Base-by-base conservation (phyloP, 768 basidiomycete genomes). In the Hemileccinum rubropunctum region DNA sequence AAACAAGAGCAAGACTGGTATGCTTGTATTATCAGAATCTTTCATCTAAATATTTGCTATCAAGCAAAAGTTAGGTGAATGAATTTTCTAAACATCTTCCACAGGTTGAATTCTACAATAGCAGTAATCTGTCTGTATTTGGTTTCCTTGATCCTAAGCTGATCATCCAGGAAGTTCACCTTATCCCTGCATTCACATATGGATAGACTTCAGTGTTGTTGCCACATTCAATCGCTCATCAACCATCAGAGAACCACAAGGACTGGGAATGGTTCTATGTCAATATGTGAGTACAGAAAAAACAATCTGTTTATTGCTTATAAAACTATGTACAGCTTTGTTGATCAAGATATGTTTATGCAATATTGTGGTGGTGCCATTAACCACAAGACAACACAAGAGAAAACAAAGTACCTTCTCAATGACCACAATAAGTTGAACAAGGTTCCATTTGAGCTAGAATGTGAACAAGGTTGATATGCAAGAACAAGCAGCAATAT, bases 1-100 rank as follows among this genome's bases (percentile, higher is more conserved):
- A 64, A 76, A 27, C 69, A 69, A 0, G 69, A 77, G 26, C 71
- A 70, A 0, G 76, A 68, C 35, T 73, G 69, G 71, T 77, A 77
- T 20, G 35, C 50, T 0, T 32, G 10, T 0, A 47, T 56, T 0
- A 42, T 58, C 14, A 48, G 54, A 0, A 27, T 58, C 0, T 58
- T 58, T 18, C 54, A 58, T 3, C 0, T 50, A 13, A 18, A 47
- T n/a, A 26, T 33, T 0, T 9, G 11, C 14, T 49, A 53, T 14
- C 3, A 48, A 52, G 17, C 27, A n/a, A n/a, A n/a, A n/a, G n/a
- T n/a, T n/a, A n/a, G n/a, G n/a, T n/a, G n/a, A n/a, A n/a, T n/a
- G n/a, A n/a, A n/a, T n/a, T n/a, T n/a, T n/a, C n/a, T n/a, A n/a
- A n/a, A n/a, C n/a, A n/a, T n/a, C n/a, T n/a, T n/a, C n/a, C n/a